A percentile compares a stretch with the other conserved stretches of the same genome.
phyloP scores from a whole-genome alignment of 139 green algal genomes.

The Trebouxia sp. region DNA sequence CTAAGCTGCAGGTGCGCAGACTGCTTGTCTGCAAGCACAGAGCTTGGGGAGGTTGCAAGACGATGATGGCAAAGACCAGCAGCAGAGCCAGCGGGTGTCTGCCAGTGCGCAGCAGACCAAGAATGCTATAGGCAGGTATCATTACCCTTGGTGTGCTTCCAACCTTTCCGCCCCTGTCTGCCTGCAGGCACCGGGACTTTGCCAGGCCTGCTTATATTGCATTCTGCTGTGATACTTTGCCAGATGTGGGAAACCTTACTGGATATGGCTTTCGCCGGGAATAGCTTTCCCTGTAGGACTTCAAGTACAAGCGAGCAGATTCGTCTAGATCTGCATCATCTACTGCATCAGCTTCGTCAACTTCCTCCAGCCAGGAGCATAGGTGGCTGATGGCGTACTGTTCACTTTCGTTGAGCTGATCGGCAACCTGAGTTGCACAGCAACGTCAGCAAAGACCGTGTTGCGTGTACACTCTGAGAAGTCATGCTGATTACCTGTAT shows the following conservation, averaged over 20 bases:
- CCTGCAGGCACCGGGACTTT: background rate
- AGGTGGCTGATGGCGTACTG: background rate
- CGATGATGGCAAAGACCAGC: background rate
- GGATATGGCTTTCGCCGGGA: background rate
- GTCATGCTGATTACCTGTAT: background rate
- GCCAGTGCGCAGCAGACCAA: background rate
- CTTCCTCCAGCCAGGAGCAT: conserved; percentile 6
- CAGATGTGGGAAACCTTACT: no score
- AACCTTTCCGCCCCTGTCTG: background rate
- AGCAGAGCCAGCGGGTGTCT: background rate
- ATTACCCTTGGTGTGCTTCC: background rate
- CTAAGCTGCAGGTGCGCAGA: conserved; percentile 3
- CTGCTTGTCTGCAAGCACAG: conserved; percentile 19
- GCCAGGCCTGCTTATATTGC: no score
- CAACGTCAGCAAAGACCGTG: background rate
- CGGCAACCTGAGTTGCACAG: background rate
- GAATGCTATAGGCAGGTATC: background rate
- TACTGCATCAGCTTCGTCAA: background rate
- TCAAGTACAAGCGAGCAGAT: conserved; percentile 9
- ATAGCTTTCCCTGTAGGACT: conserved; percentile 25
- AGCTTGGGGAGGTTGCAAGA: conserved; percentile 1
- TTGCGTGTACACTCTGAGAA: background rate
- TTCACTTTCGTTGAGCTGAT: conserved; percentile 2
- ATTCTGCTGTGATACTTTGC: no score
- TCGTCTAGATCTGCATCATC: conserved; percentile 8